Evolutionary conservation across 352 stramenopile genomes (phyloP), one percentile per base, ranked within the genome.

Genomic region (Nothophytophthora sp.): DNA sequence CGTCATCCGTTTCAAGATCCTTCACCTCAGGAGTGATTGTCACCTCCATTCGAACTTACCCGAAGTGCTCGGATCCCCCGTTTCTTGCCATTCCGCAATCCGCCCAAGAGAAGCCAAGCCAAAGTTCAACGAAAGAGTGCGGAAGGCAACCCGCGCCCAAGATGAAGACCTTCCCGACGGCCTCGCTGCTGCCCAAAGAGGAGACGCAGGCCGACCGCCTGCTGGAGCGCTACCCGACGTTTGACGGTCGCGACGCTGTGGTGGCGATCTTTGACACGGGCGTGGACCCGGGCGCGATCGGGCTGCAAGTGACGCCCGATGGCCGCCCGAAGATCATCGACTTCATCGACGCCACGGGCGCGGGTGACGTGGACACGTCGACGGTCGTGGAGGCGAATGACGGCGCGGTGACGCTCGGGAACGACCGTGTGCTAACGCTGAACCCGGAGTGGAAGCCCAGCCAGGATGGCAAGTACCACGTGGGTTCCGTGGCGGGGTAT

Each of bases 201-300:
- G 92, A 98, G 70, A 98, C 92, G 18, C 74, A 93, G 25, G 86
- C 84, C 10, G 73, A 76, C 41, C 50, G 63, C 18, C 96, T 98
- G 50, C 50, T 97, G 25, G 41, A 80, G 45, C 60, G 73, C 18
- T 85, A 95, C 55, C 91, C 93, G 11, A 47, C 76, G n/a, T 95
- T 81, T 57, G 92, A 98, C 75, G 96, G 96, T 7, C 80, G 83
- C 39, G 83, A 87, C 53, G 78, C 98, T 0, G 78, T 96, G 13
- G 92, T 98, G 28, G 93, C 86, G n/a, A 92, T 99, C 55, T 84
- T 99, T 36, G 96, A 99, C 77, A 98, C 96, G 20, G 96, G 96
- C 35, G 90, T 98, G 48, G 96, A 99, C 63, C 91, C 93, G 0
- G 90, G 84, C 2, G 94, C 95, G 0, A 74, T 78, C 28, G 93